These are phyloP conservation scores for Kodamaea sagamina DNA, from an alignment of 805 yeast species.

Conservation along the genomic window DNA sequence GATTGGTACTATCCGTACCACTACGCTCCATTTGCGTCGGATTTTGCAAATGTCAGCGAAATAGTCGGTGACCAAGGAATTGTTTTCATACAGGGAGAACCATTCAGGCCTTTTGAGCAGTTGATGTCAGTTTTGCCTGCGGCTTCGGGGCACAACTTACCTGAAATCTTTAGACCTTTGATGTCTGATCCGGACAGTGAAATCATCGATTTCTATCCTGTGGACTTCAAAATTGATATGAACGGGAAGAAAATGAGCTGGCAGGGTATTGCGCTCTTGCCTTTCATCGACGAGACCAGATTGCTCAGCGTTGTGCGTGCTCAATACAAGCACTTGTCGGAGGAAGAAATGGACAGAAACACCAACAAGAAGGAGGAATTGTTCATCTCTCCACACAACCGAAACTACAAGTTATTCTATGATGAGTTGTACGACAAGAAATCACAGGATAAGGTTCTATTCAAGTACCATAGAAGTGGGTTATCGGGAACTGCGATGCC, in stretches of 20 bases:
- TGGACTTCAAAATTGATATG: slow-evolving; percentile 87
- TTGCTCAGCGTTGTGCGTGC: slow-evolving; percentile 64
- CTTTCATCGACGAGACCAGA: slow-evolving; percentile 85
- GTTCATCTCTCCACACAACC: slow-evolving; percentile 64
- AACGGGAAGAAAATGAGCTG: slow-evolving; percentile 93
- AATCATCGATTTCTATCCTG: slow-evolving; percentile 89
- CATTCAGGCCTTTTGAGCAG: slow-evolving; percentile 90
- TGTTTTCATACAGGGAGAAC: slow-evolving; percentile 65
- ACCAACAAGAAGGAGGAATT: slow-evolving; percentile 69
- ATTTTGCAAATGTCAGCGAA: slow-evolving; percentile 59
- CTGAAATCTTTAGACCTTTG: slow-evolving; percentile 74
- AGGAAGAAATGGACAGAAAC: slow-evolving; percentile 69
- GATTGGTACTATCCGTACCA: slow-evolving; percentile 96
- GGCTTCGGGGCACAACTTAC: slow-evolving; percentile 84
- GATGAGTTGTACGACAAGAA: slow-evolving; percentile 43
- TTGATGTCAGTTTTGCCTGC: slow-evolving; percentile 95
- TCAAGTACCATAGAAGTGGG: slow-evolving; percentile 54
- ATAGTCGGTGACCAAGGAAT: slow-evolving; percentile 49
- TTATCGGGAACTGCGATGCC: slow-evolving; percentile 57
- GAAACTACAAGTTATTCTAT: slow-evolving; percentile 43
- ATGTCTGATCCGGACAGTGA: slow-evolving; percentile 81
- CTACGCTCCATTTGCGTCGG: slow-evolving; percentile 96
- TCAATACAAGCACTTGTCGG: slow-evolving; percentile 63
- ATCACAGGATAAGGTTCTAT: slow-evolving; percentile 25
- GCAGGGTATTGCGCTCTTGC: slow-evolving; percentile 90